These are phyloP conservation scores for Tolypocladium amazonense DNA, from an alignment of 2,329 filamentous ascomycete species.

Conservation along the genomic window DNA sequence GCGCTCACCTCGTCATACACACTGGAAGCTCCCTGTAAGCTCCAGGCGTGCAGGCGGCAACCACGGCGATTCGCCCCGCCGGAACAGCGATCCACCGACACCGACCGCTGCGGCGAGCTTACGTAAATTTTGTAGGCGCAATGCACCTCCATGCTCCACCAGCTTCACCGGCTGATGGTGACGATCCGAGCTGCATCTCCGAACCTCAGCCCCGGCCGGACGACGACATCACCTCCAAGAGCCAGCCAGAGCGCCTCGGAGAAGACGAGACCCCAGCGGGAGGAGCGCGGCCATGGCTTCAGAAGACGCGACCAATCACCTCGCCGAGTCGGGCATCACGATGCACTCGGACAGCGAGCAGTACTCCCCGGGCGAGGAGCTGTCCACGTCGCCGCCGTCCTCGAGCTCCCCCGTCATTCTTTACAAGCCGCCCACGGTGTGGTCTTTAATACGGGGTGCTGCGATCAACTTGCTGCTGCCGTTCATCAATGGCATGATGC, in stretches of 20 bases:
- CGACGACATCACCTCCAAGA: background rate
- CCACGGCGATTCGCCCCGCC: slow-evolving; percentile 11
- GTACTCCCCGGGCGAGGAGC: slow-evolving; percentile 58
- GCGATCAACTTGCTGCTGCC: slow-evolving; percentile 94
- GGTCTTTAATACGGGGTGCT: slow-evolving; percentile 74
- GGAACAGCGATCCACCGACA: slow-evolving; percentile 18
- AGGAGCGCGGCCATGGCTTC: slow-evolving; percentile 35
- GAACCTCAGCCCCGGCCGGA: slow-evolving; percentile 1
- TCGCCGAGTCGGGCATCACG: slow-evolving; percentile 65
- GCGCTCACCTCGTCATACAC: slow-evolving; percentile 8
- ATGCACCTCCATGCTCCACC: background rate
- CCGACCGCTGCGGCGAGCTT: slow-evolving; percentile 5
- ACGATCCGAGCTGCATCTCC: background rate
- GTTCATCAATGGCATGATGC: slow-evolving; percentile 96
- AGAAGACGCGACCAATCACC: slow-evolving; percentile 37
- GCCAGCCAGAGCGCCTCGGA: background rate
- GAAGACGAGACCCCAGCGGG: background rate
- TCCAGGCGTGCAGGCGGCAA: background rate
- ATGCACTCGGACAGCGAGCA: slow-evolving; percentile 77
- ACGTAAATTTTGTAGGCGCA: background rate
- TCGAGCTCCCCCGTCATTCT: slow-evolving; percentile 64
- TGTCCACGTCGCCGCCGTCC: slow-evolving; percentile 49
- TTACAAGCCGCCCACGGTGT: slow-evolving; percentile 81
- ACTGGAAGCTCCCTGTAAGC: slow-evolving; percentile 4
- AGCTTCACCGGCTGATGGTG: background rate